phyloP scores from a whole-genome alignment of 805 yeast genomes.

The Saccharomycodes ludwigii region DNA sequence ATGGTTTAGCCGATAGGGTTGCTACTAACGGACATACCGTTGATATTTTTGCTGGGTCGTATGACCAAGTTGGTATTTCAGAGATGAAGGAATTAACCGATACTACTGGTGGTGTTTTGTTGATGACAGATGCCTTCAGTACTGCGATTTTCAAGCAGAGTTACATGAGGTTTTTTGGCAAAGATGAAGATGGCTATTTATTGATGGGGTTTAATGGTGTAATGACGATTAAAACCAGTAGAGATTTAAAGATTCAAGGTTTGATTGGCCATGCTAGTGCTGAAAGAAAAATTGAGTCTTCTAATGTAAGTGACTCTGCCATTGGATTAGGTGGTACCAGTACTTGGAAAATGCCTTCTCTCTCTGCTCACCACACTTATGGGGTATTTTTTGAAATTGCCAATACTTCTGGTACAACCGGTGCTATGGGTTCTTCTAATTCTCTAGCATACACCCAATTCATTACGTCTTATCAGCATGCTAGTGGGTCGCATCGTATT shows the following conservation, averaged over 20 bases:
- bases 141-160: conserved; percentile 92
- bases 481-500: conserved; percentile 81
- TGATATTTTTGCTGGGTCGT: conserved; percentile 89
- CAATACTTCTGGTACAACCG: conserved; percentile 22
- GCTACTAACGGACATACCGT: conserved; percentile 66
- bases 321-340: conserved; percentile 90
- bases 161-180: conserved; percentile 72
- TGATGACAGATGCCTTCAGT: conserved; percentile 85
- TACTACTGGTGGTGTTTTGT: conserved; percentile 80
- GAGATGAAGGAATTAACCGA: conserved; percentile 85
- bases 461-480: conserved; percentile 85
- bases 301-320: conserved; percentile 81
- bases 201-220: conserved; percentile 85
- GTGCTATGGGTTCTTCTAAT: conserved; percentile 8
- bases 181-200: conserved; percentile 78
- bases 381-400: conserved; percentile 81
- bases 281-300: conserved; percentile 41
- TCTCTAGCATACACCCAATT: conserved; percentile 55
- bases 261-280: conserved; percentile 88
- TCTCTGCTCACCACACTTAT: conserved; percentile 81
- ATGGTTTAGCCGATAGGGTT: conserved; percentile 57
- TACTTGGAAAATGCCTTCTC: conserved; percentile 73
- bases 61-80: conserved; percentile 88
- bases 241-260: conserved; percentile 82
- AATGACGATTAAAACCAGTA: conserved; percentile 75